Conservation (phyloP, 2,329 filamentous ascomycete genomes). For the Epichloe scottii region DNA sequence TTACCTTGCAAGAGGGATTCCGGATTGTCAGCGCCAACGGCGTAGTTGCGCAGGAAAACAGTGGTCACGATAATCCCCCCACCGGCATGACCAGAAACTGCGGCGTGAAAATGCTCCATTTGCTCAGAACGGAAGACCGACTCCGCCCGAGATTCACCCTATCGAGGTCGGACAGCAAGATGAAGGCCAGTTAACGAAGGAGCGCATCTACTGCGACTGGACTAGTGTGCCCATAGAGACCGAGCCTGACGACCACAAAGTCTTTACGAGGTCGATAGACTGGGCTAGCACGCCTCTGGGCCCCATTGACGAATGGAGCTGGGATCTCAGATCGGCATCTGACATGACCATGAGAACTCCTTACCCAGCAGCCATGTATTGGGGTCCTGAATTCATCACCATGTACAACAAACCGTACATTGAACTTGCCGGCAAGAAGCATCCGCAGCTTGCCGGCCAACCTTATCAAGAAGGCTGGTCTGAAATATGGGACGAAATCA, state of each 20-base stretch:
- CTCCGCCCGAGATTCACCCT: constrained; percentile 1
- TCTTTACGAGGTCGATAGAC: constrained; percentile 27
- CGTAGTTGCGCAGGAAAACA: constrained; percentile 12
- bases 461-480: constrained; percentile 47
- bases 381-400: constrained; percentile 48
- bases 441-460: constrained; percentile 50
- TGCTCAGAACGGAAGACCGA: neutral
- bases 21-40: constrained; percentile 7
- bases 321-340: constrained; percentile 31
- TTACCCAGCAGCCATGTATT: constrained; percentile 44
- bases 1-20: constrained; percentile 1
- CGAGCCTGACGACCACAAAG: constrained; percentile 16
- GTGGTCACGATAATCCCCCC: neutral
- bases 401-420: constrained; percentile 59
- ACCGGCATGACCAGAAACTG: neutral
- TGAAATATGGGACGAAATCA: constrained; percentile 62
- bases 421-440: constrained; percentile 49
- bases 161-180: constrained; percentile 8
- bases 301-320: constrained; percentile 32
- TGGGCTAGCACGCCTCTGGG: constrained; percentile 36
- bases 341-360: constrained; percentile 43
- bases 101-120: neutral
- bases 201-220: constrained; percentile 4
- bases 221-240: constrained; percentile 2
- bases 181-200: constrained; percentile 16